These are phyloP conservation scores for Orbilia quercus DNA, from an alignment of 2,329 filamentous ascomycete species.

Conservation along the genomic window DNA sequence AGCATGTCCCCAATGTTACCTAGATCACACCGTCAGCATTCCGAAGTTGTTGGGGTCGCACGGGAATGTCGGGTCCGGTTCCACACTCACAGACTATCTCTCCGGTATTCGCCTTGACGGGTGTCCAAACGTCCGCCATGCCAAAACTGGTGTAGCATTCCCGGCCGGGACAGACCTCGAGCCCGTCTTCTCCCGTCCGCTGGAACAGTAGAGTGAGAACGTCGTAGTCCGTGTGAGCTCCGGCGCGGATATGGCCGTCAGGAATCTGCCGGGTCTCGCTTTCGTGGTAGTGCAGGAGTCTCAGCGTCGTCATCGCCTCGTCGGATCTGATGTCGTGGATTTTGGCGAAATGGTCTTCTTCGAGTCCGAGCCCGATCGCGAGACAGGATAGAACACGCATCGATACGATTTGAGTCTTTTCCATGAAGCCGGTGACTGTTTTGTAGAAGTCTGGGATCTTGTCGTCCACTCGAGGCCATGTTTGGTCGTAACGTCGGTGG, in stretches of 20 bases:
- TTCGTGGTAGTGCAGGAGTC: slow-evolving; percentile 71
- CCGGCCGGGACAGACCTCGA: slow-evolving; percentile 74
- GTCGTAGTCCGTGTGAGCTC: slow-evolving; percentile 74
- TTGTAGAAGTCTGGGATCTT: slow-evolving; percentile 67
- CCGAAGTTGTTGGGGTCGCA: slow-evolving; percentile 14
- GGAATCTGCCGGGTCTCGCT: slow-evolving; percentile 62
- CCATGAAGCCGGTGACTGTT: slow-evolving; percentile 68
- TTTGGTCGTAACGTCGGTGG: slow-evolving; percentile 67
- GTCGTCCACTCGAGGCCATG: slow-evolving; percentile 67
- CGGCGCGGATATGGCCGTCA: slow-evolving; percentile 65
- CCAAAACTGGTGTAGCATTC: slow-evolving; percentile 72
- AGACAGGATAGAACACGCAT: slow-evolving; percentile 72
- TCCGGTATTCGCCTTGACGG: slow-evolving; percentile 69
- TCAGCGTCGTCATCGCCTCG: slow-evolving; percentile 69
- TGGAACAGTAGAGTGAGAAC: slow-evolving; percentile 74
- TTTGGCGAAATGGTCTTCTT: slow-evolving; percentile 69
- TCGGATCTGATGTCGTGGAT: slow-evolving; percentile 67
- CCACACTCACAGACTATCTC: slow-evolving; percentile 70
- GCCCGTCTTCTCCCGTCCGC: slow-evolving; percentile 70
- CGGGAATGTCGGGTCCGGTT: slow-evolving; percentile 40
- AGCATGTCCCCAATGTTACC: slow-evolving; percentile 69
- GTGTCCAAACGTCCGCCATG: slow-evolving; percentile 72
- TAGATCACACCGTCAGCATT: slow-evolving; percentile 38
- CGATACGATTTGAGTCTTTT: slow-evolving; percentile 67
- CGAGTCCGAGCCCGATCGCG: slow-evolving; percentile 70